phyloP scores from a whole-genome alignment of 305 asterid genomes.

The Andrographis paniculata region DNA sequence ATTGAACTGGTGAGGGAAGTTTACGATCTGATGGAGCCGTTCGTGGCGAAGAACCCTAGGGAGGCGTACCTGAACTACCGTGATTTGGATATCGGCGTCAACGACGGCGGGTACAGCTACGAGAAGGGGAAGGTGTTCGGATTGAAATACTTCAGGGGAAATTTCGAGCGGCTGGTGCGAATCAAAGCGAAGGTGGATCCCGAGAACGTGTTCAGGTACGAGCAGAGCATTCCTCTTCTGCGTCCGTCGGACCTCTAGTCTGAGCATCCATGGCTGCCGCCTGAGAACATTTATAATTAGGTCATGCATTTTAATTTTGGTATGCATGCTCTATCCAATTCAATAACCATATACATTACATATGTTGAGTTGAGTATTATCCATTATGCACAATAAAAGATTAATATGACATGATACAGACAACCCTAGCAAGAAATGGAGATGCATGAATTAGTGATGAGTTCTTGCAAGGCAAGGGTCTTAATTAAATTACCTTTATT shows the following conservation, averaged over 20 bases:
- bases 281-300: too few species aligned
- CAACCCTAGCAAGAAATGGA: too few species aligned
- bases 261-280: too few species aligned
- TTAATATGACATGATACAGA: too few species aligned
- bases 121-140: constrained; percentile 15
- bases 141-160: constrained; percentile 22
- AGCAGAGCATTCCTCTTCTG: constrained; percentile 10
- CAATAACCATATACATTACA: too few species aligned
- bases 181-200: constrained; percentile 26
- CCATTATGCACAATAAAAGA: too few species aligned
- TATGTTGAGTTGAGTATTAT: too few species aligned
- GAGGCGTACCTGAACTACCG: constrained; percentile 54
- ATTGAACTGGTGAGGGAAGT: constrained; percentile 27
- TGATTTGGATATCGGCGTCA: constrained; percentile 47
- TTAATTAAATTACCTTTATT: too few species aligned
- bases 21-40: constrained; percentile 33
- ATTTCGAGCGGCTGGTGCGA: constrained; percentile 23
- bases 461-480: too few species aligned
- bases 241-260: not conserved
- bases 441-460: too few species aligned
- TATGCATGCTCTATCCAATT: too few species aligned
- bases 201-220: constrained; percentile 22
- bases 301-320: too few species aligned
- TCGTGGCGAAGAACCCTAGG: constrained; percentile 43
- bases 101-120: constrained; percentile 16